phyloP scores from a whole-genome alignment of 306 rosid species.

The Dalbergia cochinchinensis region DNA sequence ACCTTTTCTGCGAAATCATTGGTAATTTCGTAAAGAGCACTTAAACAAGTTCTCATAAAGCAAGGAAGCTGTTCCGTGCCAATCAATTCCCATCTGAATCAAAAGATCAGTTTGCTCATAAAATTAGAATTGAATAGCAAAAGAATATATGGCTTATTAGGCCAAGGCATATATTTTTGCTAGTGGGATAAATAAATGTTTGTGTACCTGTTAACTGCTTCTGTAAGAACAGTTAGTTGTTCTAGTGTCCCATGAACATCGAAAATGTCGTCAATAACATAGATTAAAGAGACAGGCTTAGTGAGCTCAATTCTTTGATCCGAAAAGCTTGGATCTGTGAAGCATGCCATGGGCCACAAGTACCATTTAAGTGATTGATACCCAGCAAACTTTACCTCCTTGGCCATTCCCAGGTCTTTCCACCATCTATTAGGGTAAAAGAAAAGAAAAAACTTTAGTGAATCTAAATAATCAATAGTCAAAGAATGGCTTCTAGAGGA shows the following conservation, averaged over 20 bases:
- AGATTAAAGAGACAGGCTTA: slow-evolving; percentile 63
- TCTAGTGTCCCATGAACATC: slow-evolving; percentile 61
- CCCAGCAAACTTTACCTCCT: slow-evolving; percentile 45
- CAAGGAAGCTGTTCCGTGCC: slow-evolving; percentile 46
- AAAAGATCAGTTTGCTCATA: background rate
- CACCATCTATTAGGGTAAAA: slow-evolving; percentile 61
- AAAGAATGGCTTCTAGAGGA: background rate
- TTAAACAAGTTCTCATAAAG: slow-evolving; percentile 41
- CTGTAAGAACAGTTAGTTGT: slow-evolving; percentile 57
- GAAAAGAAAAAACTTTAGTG: too few relatives aligned
- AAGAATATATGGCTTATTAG: background rate
- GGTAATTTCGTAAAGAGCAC: slow-evolving; percentile 24
- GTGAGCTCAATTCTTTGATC: slow-evolving; percentile 65
- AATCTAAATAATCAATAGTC: background rate
- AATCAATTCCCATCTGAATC: slow-evolving; percentile 48
- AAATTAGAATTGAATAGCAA: background rate
- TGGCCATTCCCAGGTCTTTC: slow-evolving; percentile 52
- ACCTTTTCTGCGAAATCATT: slow-evolving; percentile 38
- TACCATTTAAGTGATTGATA: slow-evolving; percentile 74
- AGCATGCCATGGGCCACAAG: slow-evolving; percentile 65
- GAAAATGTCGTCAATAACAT: slow-evolving; percentile 68
- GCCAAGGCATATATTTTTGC: too few relatives aligned
- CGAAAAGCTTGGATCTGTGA: slow-evolving; percentile 59
- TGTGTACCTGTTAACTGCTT: slow-evolving; percentile 55
- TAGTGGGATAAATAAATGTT: background rate